Evolutionary conservation across 208 protist species (phyloP).

Genomic region (Acanthamoeba royreba): DNA sequence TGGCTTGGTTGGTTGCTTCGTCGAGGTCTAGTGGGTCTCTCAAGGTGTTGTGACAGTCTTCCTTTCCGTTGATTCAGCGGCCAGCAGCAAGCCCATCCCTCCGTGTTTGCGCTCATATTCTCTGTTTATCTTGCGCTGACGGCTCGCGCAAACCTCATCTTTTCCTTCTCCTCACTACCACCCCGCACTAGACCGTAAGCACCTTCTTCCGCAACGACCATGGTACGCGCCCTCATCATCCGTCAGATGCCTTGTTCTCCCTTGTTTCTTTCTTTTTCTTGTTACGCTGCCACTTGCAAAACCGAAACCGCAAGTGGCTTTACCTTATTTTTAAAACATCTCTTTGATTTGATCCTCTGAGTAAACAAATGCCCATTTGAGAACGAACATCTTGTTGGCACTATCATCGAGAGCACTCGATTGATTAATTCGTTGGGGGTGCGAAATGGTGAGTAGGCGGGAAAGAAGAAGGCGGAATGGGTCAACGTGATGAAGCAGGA

Average conservation of each 20-base stretch:
- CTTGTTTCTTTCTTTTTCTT: background rate
- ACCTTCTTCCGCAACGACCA: background rate
- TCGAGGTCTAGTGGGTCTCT: background rate
- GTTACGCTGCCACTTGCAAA: no score
- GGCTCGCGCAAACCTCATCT: background rate
- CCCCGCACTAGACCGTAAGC: background rate
- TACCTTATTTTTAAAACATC: no score
- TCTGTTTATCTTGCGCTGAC: no score
- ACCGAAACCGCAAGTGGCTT: no score
- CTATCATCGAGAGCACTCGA: background rate
- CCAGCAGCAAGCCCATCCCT: no score
- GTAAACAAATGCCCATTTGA: no score
- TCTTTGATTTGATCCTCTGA: no score
- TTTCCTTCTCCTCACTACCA: background rate
- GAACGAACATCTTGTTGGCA: background rate
- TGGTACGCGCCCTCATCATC: background rate
- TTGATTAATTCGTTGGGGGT: no score
- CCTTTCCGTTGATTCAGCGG: background rate
- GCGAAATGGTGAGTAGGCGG: no score
- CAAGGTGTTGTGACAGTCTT: background rate
- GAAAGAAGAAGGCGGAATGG: conserved; percentile 52
- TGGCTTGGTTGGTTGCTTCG: background rate
- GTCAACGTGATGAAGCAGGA: conserved; percentile 58
- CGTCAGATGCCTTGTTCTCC: background rate
- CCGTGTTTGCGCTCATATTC: background rate